These are phyloP conservation scores for Phytophthora sp. DNA, from an alignment of 352 stramenopile species.

Conservation along the genomic window DNA sequence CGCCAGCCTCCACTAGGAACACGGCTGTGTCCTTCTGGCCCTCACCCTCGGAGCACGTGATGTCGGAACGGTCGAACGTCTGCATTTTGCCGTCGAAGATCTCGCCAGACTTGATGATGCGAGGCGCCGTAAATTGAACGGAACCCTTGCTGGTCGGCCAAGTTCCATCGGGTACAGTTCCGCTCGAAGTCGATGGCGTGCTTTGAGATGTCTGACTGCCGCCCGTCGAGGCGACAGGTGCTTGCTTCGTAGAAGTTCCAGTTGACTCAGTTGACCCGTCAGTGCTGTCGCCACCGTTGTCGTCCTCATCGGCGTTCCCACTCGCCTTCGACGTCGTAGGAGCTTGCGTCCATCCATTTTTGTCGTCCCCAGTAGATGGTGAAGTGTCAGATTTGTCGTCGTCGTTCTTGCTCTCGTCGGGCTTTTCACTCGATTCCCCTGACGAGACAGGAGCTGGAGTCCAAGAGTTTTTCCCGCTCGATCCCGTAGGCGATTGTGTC, in stretches of 20 bases:
- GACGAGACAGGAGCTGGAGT: constrained; percentile 1
- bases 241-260: constrained; percentile 8
- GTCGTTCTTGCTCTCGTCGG: constrained; percentile 11
- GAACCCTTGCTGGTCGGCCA: constrained; percentile 13
- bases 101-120: constrained; percentile 41
- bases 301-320: constrained; percentile 6
- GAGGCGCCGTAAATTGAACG: constrained; percentile 23
- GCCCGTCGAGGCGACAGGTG: not conserved
- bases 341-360: constrained; percentile 1
- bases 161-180: constrained; percentile 20
- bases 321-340: constrained; percentile 1
- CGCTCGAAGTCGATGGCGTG: too few relatives aligned
- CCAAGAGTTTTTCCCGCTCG: constrained; percentile 15
- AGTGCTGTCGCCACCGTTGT: not conserved
- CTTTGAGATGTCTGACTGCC: constrained; percentile 13
- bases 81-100: too few relatives aligned
- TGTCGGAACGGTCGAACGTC: constrained; percentile 61
- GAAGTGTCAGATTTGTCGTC: constrained; percentile 17
- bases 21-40: constrained; percentile 38
- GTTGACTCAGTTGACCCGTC: constrained; percentile 3
- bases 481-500: not conserved
- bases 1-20: constrained; percentile 48
- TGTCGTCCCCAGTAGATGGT: not conserved
- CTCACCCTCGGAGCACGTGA: constrained; percentile 37
- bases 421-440: constrained; percentile 11